phyloP scores from a whole-genome alignment of 2,329 filamentous ascomycete genomes.

The Diplodia seriata region DNA sequence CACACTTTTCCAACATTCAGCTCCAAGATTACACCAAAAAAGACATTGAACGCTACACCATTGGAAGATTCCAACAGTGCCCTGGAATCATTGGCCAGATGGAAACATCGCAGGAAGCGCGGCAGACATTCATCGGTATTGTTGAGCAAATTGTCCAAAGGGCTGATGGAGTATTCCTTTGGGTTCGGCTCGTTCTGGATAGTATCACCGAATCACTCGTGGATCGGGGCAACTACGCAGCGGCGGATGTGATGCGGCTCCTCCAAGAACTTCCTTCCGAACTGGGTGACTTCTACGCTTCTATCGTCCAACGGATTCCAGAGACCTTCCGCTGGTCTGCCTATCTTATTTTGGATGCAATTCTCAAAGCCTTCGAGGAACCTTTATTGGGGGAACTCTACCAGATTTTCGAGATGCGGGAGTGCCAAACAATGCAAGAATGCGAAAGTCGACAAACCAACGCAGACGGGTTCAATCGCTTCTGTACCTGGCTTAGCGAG shows the following conservation, averaged over 20 bases:
- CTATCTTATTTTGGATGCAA: not conserved
- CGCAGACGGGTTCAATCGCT: not conserved
- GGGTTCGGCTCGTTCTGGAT: slow-evolving; percentile 26
- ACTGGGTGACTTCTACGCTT: not conserved
- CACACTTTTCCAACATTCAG: slow-evolving; percentile 8
- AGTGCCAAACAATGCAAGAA: not conserved
- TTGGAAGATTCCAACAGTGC: slow-evolving; percentile 17
- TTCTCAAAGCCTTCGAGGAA: not conserved
- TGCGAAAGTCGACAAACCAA: not conserved
- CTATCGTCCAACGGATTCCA: slow-evolving; percentile 3
- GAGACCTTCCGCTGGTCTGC: not conserved
- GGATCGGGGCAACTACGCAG: not conserved
- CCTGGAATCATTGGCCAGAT: not conserved
- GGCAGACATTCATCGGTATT: not conserved
- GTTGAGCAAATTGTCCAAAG: slow-evolving; percentile 2
- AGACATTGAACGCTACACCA: slow-evolving; percentile 34
- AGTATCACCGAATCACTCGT: slow-evolving; percentile 1
- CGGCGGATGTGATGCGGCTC: not conserved
- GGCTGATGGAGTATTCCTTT: slow-evolving; percentile 31
- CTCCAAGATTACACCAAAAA: slow-evolving; percentile 34
- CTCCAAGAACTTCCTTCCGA: slow-evolving; percentile 1
- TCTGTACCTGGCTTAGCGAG: not conserved
- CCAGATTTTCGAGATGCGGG: not conserved
- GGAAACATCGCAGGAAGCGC: not conserved
- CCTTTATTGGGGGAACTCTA: not conserved